A percentile compares a stretch with the other conserved stretches of the same genome.
Conservation (phyloP, 2,329 filamentous ascomycete genomes). For the Dendrostoma leiphaemia region DNA sequence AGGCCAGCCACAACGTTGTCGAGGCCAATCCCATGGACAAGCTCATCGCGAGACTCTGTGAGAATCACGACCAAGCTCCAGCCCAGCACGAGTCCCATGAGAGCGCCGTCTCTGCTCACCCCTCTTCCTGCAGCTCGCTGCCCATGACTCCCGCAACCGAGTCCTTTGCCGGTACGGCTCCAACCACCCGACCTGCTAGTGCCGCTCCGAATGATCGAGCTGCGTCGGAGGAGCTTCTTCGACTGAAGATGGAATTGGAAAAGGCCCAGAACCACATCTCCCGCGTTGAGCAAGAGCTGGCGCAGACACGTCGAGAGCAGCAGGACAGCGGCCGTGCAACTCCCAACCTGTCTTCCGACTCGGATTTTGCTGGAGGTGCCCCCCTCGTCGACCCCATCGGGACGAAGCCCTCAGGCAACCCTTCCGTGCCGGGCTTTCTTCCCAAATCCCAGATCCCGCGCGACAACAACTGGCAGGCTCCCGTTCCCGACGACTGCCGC, state of each 20-base stretch:
- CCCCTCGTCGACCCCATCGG: conserved; percentile 22
- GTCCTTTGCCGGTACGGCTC: conserved; percentile 42
- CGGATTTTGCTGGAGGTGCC: conserved; percentile 27
- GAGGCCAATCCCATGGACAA: conserved; percentile 64
- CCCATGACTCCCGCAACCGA: conserved; percentile 63
- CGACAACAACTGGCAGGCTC: conserved; percentile 47
- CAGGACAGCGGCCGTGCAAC: conserved; percentile 56
- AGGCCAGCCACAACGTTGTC: conserved; percentile 43
- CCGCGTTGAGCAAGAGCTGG: conserved; percentile 69
- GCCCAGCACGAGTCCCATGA: conserved; percentile 64
- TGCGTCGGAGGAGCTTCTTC: conserved; percentile 59
- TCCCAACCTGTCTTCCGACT: conserved; percentile 41
- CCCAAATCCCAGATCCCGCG: conserved; percentile 37
- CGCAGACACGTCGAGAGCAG: conserved; percentile 60
- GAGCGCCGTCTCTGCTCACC: conserved; percentile 51
- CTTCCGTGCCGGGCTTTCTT: conserved; percentile 28
- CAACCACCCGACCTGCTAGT: conserved; percentile 53
- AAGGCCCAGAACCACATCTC: conserved; percentile 68
- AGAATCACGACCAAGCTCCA: conserved; percentile 43
- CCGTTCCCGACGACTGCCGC: conserved; percentile 50
- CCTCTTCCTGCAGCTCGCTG: conserved; percentile 56
- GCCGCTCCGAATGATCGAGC: conserved; percentile 42
- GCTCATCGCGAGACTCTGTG: conserved; percentile 55
- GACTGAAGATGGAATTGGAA: conserved; percentile 69
- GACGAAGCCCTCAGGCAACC: conserved; percentile 25